Evolutionary conservation across 306 rosid genomes (phyloP), one percentile per base, ranked within the genome.

Genomic region (Lathyrus tuberosus): DNA sequence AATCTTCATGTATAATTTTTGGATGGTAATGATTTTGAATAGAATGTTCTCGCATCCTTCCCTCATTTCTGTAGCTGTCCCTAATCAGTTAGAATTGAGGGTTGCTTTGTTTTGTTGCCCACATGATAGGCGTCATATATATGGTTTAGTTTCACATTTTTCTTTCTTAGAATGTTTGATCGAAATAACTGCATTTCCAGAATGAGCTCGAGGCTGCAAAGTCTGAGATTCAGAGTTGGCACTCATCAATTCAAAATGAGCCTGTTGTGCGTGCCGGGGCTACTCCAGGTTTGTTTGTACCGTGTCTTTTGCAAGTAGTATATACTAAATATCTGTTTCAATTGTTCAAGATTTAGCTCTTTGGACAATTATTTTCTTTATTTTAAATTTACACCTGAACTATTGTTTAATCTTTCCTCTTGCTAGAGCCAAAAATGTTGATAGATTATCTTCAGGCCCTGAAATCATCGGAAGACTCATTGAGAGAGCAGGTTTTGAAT

Each of bases 211-310:
- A 82, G 80, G 86, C 79, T 75, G 87, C 97, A 41, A 93, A 86
- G 69, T 82, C 87, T 63, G 95, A 93, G 89, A 88, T 90, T 80
- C 97, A 82, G 62, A 78, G 84, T 71, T 93, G 98, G 96, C 91
- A 72, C 81, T 88, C 96, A 73, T 81, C 97, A 69, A 79, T 93
- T 66, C 87, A 82, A 80, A 84, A 84, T 75, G 96, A 90, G 66
- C 69, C 91, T 37, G 82, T 76, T 65, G 75, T 93, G 56, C 85
- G 84, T 78, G 48, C 84, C 38, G 98, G 96, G 76, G 65, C 81
- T 77, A 71, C 85, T 70, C 94, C 94, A 58, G 93, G 97, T 93
- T 69, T 75, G 88, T 63, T 58, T 82, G 57, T 40, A n/a, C 43
- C 26, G 42, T 13, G 56, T 31, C 13, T 48, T 72, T 81, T 65